phyloP scores from a whole-genome alignment of 192 early-diverging fungal genomes.

The Umbelopsis vinacea region DNA sequence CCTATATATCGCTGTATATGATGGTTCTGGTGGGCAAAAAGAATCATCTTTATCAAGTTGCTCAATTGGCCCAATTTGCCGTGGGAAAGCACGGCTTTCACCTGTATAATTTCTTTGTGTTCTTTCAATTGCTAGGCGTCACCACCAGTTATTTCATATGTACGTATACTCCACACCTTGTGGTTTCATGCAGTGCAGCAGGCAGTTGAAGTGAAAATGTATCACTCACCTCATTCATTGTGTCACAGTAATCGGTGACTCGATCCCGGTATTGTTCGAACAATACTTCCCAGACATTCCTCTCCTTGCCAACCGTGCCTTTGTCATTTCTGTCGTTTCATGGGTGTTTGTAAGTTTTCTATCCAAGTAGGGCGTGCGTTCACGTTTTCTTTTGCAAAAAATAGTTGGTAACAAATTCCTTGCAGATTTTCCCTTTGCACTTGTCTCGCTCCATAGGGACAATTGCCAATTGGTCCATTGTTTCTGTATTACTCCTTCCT shows the following conservation, averaged over 20 bases:
- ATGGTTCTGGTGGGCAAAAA: slow-evolving; percentile 61
- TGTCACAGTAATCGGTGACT: slow-evolving; percentile 51
- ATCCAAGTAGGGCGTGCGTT: neutral
- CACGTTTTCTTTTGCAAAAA: neutral
- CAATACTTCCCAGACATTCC: slow-evolving; percentile 39
- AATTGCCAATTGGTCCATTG: slow-evolving; percentile 57
- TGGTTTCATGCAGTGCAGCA: slow-evolving; percentile 20
- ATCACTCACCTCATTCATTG: neutral
- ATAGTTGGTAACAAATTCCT: neutral
- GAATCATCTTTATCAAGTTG: slow-evolving; percentile 59
- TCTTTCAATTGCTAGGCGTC: slow-evolving; percentile 63
- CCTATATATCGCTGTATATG: slow-evolving; percentile 56
- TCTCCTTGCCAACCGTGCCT: slow-evolving; percentile 28
- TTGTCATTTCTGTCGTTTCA: slow-evolving; percentile 44
- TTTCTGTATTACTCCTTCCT: slow-evolving; percentile 65
- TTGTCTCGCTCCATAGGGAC: slow-evolving; percentile 68
- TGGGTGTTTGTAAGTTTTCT: slow-evolving; percentile 32
- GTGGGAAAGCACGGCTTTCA: slow-evolving; percentile 59
- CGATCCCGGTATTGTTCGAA: slow-evolving; percentile 49
- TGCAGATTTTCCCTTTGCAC: slow-evolving; percentile 62
- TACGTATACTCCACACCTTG: slow-evolving; percentile 28
- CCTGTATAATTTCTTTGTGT: slow-evolving; percentile 57
- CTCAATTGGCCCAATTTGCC: slow-evolving; percentile 52
- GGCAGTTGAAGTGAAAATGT: neutral
- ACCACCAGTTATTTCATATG: slow-evolving; percentile 67